These are phyloP conservation scores for Colletotrichum camelliae DNA, from an alignment of 2,329 filamentous ascomycete genomes.

Conservation along the genomic window DNA sequence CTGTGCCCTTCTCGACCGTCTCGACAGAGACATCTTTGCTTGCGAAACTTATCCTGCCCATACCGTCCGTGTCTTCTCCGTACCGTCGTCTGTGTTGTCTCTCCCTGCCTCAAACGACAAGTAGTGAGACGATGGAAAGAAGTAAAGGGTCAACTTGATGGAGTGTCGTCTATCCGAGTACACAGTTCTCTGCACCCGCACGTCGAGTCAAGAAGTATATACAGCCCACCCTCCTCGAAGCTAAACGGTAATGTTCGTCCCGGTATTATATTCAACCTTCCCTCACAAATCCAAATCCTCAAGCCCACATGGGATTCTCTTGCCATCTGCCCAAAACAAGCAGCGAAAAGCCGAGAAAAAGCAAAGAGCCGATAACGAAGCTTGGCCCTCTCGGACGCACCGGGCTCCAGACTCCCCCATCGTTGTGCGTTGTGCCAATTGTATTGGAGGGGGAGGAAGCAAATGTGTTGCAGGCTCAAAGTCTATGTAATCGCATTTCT, in stretches of 20 bases:
- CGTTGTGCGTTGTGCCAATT: background rate
- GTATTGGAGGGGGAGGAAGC: background rate
- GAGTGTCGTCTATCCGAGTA: background rate
- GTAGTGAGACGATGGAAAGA: background rate
- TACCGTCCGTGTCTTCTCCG: background rate
- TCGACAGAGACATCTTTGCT: background rate
- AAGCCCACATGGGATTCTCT: background rate
- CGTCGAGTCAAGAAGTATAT: background rate
- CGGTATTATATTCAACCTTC: background rate
- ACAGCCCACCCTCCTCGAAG: background rate
- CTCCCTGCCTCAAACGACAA: background rate
- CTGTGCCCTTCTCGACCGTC: background rate
- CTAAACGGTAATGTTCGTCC: background rate
- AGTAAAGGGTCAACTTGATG: background rate
- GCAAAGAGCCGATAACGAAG: background rate
- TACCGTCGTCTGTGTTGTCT: background rate
- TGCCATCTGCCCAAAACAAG: background rate
- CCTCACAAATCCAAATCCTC: background rate
- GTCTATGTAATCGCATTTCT: background rate
- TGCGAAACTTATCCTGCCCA: background rate
- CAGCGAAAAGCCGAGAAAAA: background rate
- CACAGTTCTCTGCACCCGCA: background rate
- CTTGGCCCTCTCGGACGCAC: background rate
- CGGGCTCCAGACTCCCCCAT: background rate
- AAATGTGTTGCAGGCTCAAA: background rate